These are phyloP conservation scores for Besnoitia besnoiti DNA, from an alignment of 169 alveolate species.

Conservation along the genomic window DNA sequence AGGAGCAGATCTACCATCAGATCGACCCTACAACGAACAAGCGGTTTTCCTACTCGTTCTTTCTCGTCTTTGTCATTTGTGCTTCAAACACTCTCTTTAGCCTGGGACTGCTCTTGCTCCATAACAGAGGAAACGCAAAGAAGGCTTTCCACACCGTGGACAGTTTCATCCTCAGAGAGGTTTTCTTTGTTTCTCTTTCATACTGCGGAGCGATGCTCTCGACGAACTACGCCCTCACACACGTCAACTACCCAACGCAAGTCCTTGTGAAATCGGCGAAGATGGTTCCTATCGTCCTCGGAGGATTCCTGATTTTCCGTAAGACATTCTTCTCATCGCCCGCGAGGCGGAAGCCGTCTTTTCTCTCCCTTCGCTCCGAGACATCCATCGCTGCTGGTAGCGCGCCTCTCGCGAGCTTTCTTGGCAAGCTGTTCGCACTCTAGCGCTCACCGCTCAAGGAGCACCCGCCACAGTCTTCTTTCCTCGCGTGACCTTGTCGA, in stretches of 20 bases:
- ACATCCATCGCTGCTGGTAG: too few relatives aligned
- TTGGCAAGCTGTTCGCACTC: too few relatives aligned
- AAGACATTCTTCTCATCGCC: background rate
- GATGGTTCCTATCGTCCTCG: conserved; percentile 90
- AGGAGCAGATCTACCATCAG: conserved; percentile 52
- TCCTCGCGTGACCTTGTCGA: too few relatives aligned
- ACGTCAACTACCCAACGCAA: conserved; percentile 90
- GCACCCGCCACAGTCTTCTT: too few relatives aligned
- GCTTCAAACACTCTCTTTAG: background rate
- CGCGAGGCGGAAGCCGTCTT: background rate
- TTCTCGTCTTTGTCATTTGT: conserved; percentile 33
- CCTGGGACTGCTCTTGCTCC: conserved; percentile 21
- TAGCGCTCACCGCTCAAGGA: too few relatives aligned
- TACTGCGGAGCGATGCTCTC: conserved; percentile 84
- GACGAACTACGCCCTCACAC: conserved; percentile 84
- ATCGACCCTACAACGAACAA: conserved; percentile 1
- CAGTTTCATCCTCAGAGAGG: conserved; percentile 48
- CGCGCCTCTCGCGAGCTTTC: too few relatives aligned
- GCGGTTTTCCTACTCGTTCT: conserved; percentile 42
- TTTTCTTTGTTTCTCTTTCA: conserved; percentile 80
- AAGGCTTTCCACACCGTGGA: background rate
- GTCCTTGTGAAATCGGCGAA: conserved; percentile 90
- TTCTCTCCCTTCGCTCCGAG: too few relatives aligned
- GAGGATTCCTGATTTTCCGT: conserved; percentile 85
- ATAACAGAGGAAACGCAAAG: conserved; percentile 1